Evolutionary conservation across 495 filamentous ascomycete species (phyloP).

Genomic region (Penicillium flavigenum): DNA sequence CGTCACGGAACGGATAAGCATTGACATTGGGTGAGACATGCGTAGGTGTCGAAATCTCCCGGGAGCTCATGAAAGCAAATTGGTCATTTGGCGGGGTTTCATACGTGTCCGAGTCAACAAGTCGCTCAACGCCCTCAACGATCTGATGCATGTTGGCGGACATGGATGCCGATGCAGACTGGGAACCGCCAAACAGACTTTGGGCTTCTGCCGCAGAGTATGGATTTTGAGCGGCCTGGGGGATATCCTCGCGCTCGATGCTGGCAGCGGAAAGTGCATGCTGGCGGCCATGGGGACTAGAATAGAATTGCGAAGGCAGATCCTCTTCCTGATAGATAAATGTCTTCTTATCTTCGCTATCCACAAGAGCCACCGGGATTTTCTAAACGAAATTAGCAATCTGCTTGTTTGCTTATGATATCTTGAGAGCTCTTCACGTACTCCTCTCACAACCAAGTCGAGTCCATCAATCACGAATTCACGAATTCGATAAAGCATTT

Average conservation of each 20-base stretch:
- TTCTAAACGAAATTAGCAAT: slow-evolving; percentile 27
- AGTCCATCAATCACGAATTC: slow-evolving; percentile 68
- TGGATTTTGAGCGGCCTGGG: slow-evolving; percentile 29
- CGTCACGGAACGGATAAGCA: slow-evolving; percentile 27
- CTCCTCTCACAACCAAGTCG: slow-evolving; percentile 55
- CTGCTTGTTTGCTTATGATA: background rate
- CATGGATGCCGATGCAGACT: slow-evolving; percentile 48
- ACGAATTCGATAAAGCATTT: slow-evolving; percentile 68
- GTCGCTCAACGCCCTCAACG: slow-evolving; percentile 58
- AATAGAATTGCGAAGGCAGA: slow-evolving; percentile 49
- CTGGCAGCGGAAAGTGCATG: slow-evolving; percentile 40
- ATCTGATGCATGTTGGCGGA: slow-evolving; percentile 58
- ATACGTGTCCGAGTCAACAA: slow-evolving; percentile 57
- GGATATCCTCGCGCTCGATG: slow-evolving; percentile 49
- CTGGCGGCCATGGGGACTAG: slow-evolving; percentile 42
- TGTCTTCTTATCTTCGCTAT: slow-evolving; percentile 49
- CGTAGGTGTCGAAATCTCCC: slow-evolving; percentile 31
- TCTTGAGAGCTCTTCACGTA: slow-evolving; percentile 23
- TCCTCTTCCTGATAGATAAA: slow-evolving; percentile 59
- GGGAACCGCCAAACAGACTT: slow-evolving; percentile 45
- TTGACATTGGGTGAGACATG: slow-evolving; percentile 25
- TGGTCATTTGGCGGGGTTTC: slow-evolving; percentile 42
- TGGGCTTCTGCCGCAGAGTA: slow-evolving; percentile 36
- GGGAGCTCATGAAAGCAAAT: slow-evolving; percentile 26
- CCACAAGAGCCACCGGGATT: slow-evolving; percentile 48